Percentiles rank a stretch among this genome's conserved stretches.
Conservation (phyloP, 1,284 basidiomycete species). For the Golubevia pallescens region DNA sequence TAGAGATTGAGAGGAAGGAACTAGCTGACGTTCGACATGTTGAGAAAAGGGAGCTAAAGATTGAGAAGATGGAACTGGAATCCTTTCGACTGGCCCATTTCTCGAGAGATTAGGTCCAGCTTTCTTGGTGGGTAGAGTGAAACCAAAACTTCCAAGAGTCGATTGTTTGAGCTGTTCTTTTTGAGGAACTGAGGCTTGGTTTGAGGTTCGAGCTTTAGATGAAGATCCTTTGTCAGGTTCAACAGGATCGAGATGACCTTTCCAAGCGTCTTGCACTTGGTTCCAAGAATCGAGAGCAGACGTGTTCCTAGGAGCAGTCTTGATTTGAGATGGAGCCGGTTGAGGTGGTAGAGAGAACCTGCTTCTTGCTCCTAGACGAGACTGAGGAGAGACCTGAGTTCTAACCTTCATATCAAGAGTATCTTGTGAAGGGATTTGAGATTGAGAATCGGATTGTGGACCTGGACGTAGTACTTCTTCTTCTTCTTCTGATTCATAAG, state of each 20-base stretch:
- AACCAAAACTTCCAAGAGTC: background rate
- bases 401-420: background rate
- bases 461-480: background rate
- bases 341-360: background rate
- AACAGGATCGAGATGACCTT: background rate
- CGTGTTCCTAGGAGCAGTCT: background rate
- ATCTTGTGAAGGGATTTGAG: background rate
- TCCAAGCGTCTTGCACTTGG: background rate
- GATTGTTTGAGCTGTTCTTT: background rate
- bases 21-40: background rate
- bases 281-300: background rate
- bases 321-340: background rate
- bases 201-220: background rate
- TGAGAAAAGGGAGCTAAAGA: background rate
- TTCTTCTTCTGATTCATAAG: background rate
- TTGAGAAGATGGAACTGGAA: background rate
- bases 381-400: background rate
- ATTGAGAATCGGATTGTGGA: background rate
- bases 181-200: background rate
- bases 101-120: background rate
- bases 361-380: background rate
- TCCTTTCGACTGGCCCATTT: too few species aligned
- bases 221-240: background rate
- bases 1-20: background rate
- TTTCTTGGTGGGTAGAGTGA: background rate